phyloP scores from a whole-genome alignment of 2,329 filamentous ascomycete species.

The Ascochyta viciae-villosae region DNA sequence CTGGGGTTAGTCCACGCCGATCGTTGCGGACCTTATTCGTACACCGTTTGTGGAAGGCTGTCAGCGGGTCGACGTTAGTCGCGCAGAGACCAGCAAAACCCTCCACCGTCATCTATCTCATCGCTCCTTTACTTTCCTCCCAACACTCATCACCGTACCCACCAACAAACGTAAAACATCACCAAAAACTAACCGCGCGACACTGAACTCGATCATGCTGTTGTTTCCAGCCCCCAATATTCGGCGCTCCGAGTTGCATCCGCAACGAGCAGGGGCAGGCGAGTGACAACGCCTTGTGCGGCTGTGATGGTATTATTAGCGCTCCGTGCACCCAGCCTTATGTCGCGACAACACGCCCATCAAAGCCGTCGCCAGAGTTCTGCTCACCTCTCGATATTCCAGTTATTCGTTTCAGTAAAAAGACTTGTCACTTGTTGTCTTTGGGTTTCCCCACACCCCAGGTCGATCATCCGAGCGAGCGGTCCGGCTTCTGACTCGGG shows the following conservation, averaged over 20 bases:
- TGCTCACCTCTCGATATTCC: neutral
- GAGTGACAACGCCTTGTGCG: constrained; percentile 14
- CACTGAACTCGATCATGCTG: neutral
- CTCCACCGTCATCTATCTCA: neutral
- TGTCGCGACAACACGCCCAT: neutral
- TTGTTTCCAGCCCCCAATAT: constrained; percentile 6
- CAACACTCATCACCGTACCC: neutral
- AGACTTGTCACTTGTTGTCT: neutral
- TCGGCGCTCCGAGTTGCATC: constrained; percentile 4
- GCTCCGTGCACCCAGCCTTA: constrained; percentile 10
- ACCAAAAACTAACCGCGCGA: neutral
- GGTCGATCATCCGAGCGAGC: neutral
- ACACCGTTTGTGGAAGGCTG: neutral
- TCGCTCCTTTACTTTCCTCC: neutral
- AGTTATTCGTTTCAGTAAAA: neutral
- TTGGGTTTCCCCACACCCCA: neutral
- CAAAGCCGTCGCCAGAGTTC: neutral
- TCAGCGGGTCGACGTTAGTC: neutral
- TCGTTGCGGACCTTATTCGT: neutral
- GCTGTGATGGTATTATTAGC: constrained; percentile 15
- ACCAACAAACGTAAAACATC: neutral
- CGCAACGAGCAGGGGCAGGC: constrained; percentile 19
- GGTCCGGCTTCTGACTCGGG: neutral
- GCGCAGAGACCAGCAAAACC: neutral
- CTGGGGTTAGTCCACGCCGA: neutral